Evolutionary conservation across 2,329 filamentous ascomycete genomes (phyloP).

Genomic region (Thelonectria rubi): DNA sequence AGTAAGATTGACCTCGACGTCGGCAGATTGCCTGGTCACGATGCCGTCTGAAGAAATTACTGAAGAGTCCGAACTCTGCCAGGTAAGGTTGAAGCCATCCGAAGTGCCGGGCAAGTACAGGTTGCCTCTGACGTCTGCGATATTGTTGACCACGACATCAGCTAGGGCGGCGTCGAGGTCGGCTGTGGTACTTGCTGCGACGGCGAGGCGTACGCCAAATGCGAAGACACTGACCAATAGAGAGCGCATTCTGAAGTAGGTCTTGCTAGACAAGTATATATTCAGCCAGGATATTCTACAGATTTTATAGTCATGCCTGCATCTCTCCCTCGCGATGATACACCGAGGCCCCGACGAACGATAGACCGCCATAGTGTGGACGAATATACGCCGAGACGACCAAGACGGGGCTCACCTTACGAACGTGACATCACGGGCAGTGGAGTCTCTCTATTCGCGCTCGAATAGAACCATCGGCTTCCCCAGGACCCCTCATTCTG

Average conservation of each 20-base stretch:
- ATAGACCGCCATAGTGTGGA: not conserved
- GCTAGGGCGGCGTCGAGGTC: conserved; percentile 23
- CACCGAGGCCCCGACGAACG: not conserved
- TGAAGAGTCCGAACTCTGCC: conserved; percentile 47
- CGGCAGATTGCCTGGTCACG: conserved; percentile 45
- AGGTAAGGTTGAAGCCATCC: conserved; percentile 46
- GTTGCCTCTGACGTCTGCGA: conserved; percentile 51
- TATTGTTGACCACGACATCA: conserved; percentile 43
- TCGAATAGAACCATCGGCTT: conserved; percentile 15
- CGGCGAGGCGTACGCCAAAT: conserved; percentile 6
- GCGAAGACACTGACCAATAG: conserved; percentile 10
- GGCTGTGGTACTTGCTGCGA: not conserved
- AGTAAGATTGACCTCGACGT: conserved; percentile 46
- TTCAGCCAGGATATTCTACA: not conserved
- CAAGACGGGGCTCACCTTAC: not conserved
- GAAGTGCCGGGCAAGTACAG: conserved; percentile 46
- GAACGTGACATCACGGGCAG: conserved; percentile 1
- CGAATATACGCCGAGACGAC: conserved; percentile 7
- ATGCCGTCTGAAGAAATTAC: conserved; percentile 48
- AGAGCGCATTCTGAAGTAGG: conserved; percentile 18
- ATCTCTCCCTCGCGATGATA: not conserved
- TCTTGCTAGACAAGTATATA: not conserved
- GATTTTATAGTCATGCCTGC: conserved; percentile 5
- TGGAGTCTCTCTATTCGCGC: conserved; percentile 18
- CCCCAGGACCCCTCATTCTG: conserved; percentile 9